Conservation (phyloP, 805 yeast species). For the Komagataella kurtzmanii region DNA sequence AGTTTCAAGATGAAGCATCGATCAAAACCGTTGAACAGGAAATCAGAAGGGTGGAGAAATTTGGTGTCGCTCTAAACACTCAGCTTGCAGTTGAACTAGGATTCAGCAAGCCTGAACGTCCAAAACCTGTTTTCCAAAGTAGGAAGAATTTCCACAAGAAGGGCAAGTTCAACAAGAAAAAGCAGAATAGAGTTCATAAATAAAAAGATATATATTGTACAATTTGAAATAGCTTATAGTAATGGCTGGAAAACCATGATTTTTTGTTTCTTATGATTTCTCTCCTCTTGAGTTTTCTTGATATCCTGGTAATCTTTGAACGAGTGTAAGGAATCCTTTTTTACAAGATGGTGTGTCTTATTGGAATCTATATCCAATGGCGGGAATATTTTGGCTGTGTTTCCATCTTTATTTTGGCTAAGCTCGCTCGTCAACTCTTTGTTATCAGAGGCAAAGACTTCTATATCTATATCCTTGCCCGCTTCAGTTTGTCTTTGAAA, state of each 20-base stretch:
- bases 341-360: neutral
- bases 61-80: constrained; percentile 63
- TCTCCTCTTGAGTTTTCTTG: neutral
- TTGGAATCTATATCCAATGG: neutral
- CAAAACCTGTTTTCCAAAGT: constrained; percentile 2
- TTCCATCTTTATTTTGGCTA: neutral
- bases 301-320: neutral
- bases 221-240: neutral
- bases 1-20: constrained; percentile 54
- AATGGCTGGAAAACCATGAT: neutral
- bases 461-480: neutral
- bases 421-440: neutral
- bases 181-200: neutral
- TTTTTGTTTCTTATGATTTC: neutral
- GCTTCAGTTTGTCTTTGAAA: neutral
- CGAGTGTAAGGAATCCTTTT: neutral
- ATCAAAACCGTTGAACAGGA: constrained; percentile 43
- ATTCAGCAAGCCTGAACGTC: constrained; percentile 12
- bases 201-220: neutral
- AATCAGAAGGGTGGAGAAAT: constrained; percentile 64
- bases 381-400: neutral
- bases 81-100: constrained; percentile 60
- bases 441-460: neutral
- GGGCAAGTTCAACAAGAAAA: neutral
- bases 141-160: constrained; percentile 1